Evolutionary conservation across 202 grass and related monocot species (phyloP).

Genomic region (Bolboschoenoplectus hybrid): DNA sequence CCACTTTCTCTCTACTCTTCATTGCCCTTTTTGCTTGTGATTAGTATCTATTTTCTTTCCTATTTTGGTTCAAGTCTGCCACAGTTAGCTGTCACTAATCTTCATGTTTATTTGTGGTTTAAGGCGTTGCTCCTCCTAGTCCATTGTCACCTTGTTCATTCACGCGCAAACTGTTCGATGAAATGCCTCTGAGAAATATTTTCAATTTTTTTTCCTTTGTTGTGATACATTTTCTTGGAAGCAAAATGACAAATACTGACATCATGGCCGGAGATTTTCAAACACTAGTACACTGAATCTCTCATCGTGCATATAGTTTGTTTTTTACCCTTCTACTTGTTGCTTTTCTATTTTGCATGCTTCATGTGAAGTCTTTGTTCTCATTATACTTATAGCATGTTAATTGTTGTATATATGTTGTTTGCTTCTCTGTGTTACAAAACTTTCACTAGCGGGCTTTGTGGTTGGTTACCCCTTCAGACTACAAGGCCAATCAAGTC

Average conservation of each 20-base stretch:
- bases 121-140: neutral
- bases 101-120: too few relatives aligned
- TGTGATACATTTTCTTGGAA: slow-evolving; percentile 70
- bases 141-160: neutral
- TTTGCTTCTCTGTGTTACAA: slow-evolving; percentile 47
- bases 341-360: neutral
- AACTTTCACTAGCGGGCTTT: slow-evolving; percentile 63
- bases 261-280: slow-evolving; percentile 72
- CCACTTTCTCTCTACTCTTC: too few relatives aligned
- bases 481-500: too few relatives aligned
- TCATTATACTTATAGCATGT: neutral
- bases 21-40: too few relatives aligned
- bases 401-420: neutral
- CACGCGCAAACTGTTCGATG: neutral
- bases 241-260: slow-evolving; percentile 73
- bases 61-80: too few relatives aligned
- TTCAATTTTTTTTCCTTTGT: slow-evolving; percentile 12
- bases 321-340: neutral
- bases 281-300: slow-evolving; percentile 61
- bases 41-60: too few relatives aligned
- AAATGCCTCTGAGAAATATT: slow-evolving; percentile 26
- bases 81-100: too few relatives aligned
- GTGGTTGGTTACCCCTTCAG: slow-evolving; percentile 81
- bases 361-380: slow-evolving; percentile 6
- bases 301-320: neutral